These are phyloP conservation scores for Hericium rajendrae DNA, from an alignment of 768 basidiomycete genomes.

Conservation along the genomic window DNA sequence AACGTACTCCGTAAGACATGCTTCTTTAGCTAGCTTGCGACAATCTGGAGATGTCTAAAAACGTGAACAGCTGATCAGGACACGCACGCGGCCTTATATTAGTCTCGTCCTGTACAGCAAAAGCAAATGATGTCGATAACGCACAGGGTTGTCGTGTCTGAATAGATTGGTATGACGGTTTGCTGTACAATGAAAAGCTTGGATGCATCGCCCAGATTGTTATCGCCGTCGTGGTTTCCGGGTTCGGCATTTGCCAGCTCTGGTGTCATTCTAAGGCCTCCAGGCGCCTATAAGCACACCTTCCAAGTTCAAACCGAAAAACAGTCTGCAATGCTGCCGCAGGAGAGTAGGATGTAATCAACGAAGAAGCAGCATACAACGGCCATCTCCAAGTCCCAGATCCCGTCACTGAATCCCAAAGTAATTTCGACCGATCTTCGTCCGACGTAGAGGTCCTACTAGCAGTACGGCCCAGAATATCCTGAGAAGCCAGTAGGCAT, in stretches of 20 bases:
- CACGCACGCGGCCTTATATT: not conserved
- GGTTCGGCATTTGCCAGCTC: not conserved
- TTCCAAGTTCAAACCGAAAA: too few species aligned
- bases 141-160: not conserved
- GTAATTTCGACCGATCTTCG: too few species aligned
- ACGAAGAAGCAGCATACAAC: too few species aligned
- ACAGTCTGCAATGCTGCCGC: too few species aligned
- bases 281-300: too few species aligned
- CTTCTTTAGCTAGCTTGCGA: not conserved
- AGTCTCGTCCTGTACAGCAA: not conserved
- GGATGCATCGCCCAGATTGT: not conserved
- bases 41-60: not conserved
- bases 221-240: not conserved
- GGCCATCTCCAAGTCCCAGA: too few species aligned
- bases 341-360: too few species aligned
- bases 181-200: not conserved
- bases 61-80: not conserved
- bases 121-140: not conserved
- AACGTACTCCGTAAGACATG: not conserved
- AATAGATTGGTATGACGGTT: not conserved
- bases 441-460: too few species aligned
- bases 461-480: too few species aligned
- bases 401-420: too few species aligned
- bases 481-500: too few species aligned
- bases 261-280: not conserved